Base-by-base conservation (phyloP, 2,329 filamentous ascomycete genomes). In the Cladosporium sp. region DNA sequence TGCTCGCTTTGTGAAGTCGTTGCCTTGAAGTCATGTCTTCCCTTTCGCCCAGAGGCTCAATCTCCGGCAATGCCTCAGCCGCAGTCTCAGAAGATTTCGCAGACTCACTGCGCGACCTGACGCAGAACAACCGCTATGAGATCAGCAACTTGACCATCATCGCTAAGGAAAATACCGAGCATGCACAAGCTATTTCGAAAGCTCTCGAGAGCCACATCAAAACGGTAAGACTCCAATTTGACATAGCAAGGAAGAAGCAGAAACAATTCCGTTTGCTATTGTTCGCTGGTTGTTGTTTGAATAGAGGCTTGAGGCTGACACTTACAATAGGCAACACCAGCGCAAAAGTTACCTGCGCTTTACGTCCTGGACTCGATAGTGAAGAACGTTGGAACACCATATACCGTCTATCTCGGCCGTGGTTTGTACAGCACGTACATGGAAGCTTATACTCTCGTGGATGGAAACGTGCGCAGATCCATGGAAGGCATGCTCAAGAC, bases 291-390 rank as follows among this genome's bases (percentile, higher is more conserved):
- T 62, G 11, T 65, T 50, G 28, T 46, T 50, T 64, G 49, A 49
- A 63, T 49, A 62, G 60, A 37, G 26, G 53, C 16, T 58, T 33
- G 23, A 63, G 12, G 37, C 46, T 59, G 60, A 50, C 29, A 33
- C 59, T 62, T 18, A 26, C 58, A 29, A 40, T 29, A 99, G 95
- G 92, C 91, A 64, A 87, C 92, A 55, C 93, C 95, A 46, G 86
- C 88, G 67, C 93, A 93, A 78, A 99, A 98, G 76, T 83, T 99
- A 2, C 93, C 95, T 21, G 92, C 95, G n/a, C 85, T 99, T 31
- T 99, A 98, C 80, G 92, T 99, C 70, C 89, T 99, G 75, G 95
- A 99, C 80, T 98, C 94, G 18, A 94, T 99, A 68, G 93, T 96
- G 76, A 99, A 99, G 80, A 98, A 99, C 82, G 93, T 99, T 68